phyloP scores from a whole-genome alignment of 345 rosid genomes.

The Corchorus olitorius region DNA sequence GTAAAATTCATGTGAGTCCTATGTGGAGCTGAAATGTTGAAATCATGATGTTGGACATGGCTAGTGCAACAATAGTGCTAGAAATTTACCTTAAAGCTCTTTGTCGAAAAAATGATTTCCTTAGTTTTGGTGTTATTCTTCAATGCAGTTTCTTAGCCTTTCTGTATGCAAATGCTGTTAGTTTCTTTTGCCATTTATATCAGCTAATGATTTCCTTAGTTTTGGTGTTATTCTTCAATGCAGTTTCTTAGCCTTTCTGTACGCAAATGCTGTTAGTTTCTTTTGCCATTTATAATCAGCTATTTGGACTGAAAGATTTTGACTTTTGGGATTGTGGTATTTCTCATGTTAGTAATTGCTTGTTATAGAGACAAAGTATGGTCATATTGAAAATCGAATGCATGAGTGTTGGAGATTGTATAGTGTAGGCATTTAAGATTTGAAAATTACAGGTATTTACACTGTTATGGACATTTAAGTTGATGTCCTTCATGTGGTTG shows the following conservation, averaged over 20 bases:
- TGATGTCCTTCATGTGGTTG: neutral
- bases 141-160: constrained; percentile 4
- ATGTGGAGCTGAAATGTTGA: neutral
- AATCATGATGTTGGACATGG: neutral
- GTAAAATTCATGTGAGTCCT: neutral
- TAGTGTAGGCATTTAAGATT: neutral
- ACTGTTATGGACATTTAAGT: neutral
- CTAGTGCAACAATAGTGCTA: neutral
- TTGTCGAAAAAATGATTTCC: neutral
- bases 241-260: constrained; percentile 1
- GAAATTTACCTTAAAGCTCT: constrained; percentile 3
- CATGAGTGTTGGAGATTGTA: neutral
- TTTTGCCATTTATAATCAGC: neutral
- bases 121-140: neutral
- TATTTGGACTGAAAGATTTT: neutral
- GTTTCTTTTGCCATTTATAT: neutral
- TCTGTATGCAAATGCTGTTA: neutral
- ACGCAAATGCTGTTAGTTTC: neutral
- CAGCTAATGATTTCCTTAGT: neutral
- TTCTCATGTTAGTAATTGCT: neutral
- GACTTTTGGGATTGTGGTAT: neutral
- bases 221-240: neutral
- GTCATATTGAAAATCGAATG: neutral
- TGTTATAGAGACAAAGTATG: neutral
- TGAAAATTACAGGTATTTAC: neutral